Evolutionary conservation across 345 rosid species (phyloP).

Genomic region (Cochlearia excelsa): DNA sequence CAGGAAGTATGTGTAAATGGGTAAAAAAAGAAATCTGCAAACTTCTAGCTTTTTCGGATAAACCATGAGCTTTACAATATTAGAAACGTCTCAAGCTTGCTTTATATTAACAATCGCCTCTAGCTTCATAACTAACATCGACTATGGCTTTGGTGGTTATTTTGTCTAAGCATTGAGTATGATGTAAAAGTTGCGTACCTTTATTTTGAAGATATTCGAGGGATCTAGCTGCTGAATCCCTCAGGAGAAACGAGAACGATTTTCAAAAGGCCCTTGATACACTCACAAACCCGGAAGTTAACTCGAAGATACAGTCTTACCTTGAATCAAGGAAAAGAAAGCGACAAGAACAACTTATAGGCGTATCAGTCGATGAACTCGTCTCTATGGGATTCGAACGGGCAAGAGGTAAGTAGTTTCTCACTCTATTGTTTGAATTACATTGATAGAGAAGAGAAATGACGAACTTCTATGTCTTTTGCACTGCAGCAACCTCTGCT

Average conservation of each 20-base stretch:
- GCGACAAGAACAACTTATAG: slow-evolving; percentile 43
- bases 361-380: slow-evolving; percentile 48
- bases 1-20: neutral
- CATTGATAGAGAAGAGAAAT: no score
- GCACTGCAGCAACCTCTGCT: slow-evolving; percentile 56
- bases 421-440: slow-evolving; percentile 24
- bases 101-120: neutral
- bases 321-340: slow-evolving; percentile 74
- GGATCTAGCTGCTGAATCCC: slow-evolving; percentile 82
- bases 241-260: slow-evolving; percentile 80
- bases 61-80: neutral
- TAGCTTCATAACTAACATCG: neutral
- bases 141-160: neutral
- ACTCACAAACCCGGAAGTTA: slow-evolving; percentile 66
- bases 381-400: slow-evolving; percentile 92
- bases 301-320: slow-evolving; percentile 61
- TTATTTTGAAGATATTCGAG: slow-evolving; percentile 60
- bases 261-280: slow-evolving; percentile 74
- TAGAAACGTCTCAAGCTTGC: slow-evolving; percentile 2
- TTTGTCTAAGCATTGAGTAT: neutral
- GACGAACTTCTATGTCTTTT: neutral
- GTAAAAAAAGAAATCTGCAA: neutral
- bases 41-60: neutral
- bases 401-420: slow-evolving; percentile 48
- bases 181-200: neutral